phyloP scores from a whole-genome alignment of 2,329 filamentous ascomycete genomes.

The Ceratocystis colombiana region DNA sequence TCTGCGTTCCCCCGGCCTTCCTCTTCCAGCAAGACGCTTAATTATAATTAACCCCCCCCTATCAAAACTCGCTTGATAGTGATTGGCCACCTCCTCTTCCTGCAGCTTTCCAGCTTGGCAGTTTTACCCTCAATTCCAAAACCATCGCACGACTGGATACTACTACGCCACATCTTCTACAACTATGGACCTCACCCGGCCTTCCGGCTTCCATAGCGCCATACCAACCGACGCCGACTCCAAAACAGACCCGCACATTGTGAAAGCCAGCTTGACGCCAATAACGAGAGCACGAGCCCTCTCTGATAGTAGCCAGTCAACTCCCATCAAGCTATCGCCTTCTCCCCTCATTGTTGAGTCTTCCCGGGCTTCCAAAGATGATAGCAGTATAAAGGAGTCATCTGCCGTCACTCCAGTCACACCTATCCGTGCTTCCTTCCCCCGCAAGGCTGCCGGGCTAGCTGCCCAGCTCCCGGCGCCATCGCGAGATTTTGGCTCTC shows the following conservation, averaged over 20 bases:
- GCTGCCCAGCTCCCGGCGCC: conserved; percentile 9
- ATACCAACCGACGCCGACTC: conserved; percentile 7
- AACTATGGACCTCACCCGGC: conserved; percentile 17
- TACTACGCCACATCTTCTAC: background rate
- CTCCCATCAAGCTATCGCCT: conserved; percentile 47
- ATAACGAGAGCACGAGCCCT: conserved; percentile 21
- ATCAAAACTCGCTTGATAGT: background rate
- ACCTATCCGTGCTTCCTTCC: conserved; percentile 57
- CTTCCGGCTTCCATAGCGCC: conserved; percentile 9
- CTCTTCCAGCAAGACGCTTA: background rate
- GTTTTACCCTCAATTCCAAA: background rate
- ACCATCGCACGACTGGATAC: background rate
- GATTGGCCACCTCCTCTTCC: conserved; percentile 10
- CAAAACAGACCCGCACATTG: background rate
- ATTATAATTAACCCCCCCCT: background rate
- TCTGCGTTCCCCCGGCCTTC: background rate
- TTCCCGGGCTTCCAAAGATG: conserved; percentile 54
- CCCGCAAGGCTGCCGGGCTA: conserved; percentile 38
- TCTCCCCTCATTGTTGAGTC: conserved; percentile 48
- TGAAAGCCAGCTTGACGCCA: background rate
- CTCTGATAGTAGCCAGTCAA: conserved; percentile 28
- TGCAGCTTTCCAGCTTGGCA: background rate
- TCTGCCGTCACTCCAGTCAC: conserved; percentile 47
- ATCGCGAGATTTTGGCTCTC: conserved; percentile 19
- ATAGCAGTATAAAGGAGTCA: conserved; percentile 45